Evolutionary conservation across 768 basidiomycete genomes (phyloP).

Genomic region (Russula vinacea): DNA sequence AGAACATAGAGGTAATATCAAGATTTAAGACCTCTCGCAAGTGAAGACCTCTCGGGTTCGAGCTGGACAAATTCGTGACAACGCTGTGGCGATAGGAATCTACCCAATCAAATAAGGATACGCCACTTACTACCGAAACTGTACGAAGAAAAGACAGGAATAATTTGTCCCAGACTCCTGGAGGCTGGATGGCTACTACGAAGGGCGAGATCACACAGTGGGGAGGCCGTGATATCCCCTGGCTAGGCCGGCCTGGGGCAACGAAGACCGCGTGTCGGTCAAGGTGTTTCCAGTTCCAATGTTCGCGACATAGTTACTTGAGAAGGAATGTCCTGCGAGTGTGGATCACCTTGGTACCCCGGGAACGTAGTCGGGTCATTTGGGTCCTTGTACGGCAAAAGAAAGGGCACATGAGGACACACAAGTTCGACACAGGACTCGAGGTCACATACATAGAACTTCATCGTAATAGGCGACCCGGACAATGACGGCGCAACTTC

Average conservation of each 20-base stretch:
- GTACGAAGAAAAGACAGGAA: too few species aligned
- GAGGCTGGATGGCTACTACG: too few species aligned
- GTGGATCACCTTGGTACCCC: not conserved
- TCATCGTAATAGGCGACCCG: not conserved
- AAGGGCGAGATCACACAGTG: not conserved
- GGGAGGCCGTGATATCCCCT: not conserved
- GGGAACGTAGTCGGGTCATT: conserved; percentile 3
- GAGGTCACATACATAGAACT: not conserved
- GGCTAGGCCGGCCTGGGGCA: not conserved
- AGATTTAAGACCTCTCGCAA: too few species aligned
- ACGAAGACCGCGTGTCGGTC: not conserved
- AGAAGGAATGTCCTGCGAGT: not conserved
- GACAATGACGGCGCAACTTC: too few species aligned
- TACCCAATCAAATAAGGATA: too few species aligned
- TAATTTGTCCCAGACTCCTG: too few species aligned
- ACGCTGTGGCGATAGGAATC: too few species aligned
- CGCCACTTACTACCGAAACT: too few species aligned
- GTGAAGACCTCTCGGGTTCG: too few species aligned
- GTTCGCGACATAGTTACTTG: not conserved
- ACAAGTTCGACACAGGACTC: not conserved
- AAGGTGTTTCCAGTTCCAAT: not conserved
- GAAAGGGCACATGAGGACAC: not conserved
- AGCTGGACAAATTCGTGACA: too few species aligned
- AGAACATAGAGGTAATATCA: too few species aligned
- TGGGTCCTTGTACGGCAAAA: not conserved